phyloP scores from a whole-genome alignment of 208 protist genomes.

The Acanthamoeba castellanii region DNA sequence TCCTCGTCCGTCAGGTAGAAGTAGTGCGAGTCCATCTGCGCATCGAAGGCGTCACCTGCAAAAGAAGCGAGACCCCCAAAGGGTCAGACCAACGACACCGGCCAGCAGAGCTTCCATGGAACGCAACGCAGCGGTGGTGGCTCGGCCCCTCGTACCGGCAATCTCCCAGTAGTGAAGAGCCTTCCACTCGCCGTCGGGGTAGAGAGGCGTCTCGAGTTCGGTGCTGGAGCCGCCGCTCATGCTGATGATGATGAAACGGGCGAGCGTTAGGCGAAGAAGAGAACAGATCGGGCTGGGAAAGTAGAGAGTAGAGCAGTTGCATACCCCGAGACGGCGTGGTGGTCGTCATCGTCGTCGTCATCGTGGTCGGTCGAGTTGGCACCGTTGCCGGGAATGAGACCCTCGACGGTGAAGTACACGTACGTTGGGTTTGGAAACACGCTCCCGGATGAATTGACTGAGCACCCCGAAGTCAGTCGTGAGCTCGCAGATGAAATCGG shows the following conservation, averaged over 20 bases:
- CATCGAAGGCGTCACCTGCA: conserved; percentile 7
- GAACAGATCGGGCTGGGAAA: neutral
- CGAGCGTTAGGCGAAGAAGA: neutral
- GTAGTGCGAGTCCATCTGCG: neutral
- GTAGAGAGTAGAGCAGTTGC: no score
- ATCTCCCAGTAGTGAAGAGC: conserved; percentile 30
- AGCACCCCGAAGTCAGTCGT: neutral
- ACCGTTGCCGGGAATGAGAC: neutral
- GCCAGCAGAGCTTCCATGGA: neutral
- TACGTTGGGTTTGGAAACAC: conserved; percentile 18
- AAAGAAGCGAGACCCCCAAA: neutral
- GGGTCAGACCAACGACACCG: neutral
- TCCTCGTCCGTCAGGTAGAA: conserved; percentile 6
- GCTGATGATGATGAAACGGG: neutral
- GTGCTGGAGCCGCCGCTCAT: neutral
- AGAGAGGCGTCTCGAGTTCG: neutral
- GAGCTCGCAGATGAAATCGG: neutral
- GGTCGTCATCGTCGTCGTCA: neutral
- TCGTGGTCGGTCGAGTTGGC: neutral
- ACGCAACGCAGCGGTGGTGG: neutral
- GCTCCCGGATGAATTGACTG: conserved; percentile 10
- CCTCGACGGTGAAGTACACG: conserved; percentile 31
- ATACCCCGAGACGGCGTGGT: neutral
- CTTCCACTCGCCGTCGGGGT: neutral
- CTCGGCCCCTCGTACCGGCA: neutral